Evolutionary conservation across 306 rosid species (phyloP).

Genomic region (Gastrolobium villosum): DNA sequence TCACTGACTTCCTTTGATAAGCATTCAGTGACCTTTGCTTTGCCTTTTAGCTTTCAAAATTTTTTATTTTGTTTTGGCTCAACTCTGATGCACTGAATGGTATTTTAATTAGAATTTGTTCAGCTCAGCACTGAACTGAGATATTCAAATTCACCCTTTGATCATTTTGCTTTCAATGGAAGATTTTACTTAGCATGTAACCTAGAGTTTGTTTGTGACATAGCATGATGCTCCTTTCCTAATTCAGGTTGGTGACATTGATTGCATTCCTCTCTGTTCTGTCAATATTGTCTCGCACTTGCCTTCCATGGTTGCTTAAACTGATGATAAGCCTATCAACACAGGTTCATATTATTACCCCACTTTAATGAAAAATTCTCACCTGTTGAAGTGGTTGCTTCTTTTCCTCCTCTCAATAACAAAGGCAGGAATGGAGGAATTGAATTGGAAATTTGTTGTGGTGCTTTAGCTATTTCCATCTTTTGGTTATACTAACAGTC

Average conservation of each 20-base stretch:
- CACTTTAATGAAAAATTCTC: slow-evolving; percentile 36
- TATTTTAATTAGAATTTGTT: slow-evolving; percentile 16
- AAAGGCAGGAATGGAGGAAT: slow-evolving; percentile 29
- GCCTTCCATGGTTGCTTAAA: slow-evolving; percentile 91
- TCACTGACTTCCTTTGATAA: slow-evolving; percentile 23
- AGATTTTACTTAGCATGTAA: slow-evolving; percentile 19
- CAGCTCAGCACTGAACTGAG: slow-evolving; percentile 27
- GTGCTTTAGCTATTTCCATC: slow-evolving; percentile 37
- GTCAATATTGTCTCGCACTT: slow-evolving; percentile 85
- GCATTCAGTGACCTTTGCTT: not conserved
- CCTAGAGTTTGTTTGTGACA: slow-evolving; percentile 34
- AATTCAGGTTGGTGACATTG: slow-evolving; percentile 86
- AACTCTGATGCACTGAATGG: slow-evolving; percentile 20
- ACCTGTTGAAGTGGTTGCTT: slow-evolving; percentile 41
- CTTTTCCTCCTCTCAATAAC: slow-evolving; percentile 18
- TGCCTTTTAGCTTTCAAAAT: slow-evolving; percentile 5
- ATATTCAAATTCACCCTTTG: slow-evolving; percentile 27
- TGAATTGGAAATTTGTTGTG: slow-evolving; percentile 39
- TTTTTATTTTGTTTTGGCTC: slow-evolving; percentile 15
- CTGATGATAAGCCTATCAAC: slow-evolving; percentile 97
- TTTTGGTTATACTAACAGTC: slow-evolving; percentile 38
- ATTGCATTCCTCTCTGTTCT: slow-evolving; percentile 79
- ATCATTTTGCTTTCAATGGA: slow-evolving; percentile 26
- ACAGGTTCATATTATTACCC: slow-evolving; percentile 62
- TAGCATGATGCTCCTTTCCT: slow-evolving; percentile 28